Evolutionary conservation across 148 eudicot genomes (phyloP).

Genomic region (Spergularia bocconei): DNA sequence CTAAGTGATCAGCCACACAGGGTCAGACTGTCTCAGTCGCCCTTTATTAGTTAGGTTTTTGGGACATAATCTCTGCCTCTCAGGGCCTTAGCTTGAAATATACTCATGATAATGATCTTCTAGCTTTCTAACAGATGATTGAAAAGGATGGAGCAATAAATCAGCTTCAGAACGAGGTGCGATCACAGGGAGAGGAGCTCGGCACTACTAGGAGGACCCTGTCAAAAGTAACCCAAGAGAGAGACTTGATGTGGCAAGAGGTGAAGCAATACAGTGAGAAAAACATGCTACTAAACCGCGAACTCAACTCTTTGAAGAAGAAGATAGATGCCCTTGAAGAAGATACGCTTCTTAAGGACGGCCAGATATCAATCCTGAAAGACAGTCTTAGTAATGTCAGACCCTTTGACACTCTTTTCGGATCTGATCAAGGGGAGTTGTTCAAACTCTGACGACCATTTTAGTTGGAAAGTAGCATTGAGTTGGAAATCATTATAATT

Average conservation of each 20-base stretch:
- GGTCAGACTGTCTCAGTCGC: no score
- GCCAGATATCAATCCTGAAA: conserved; percentile 38
- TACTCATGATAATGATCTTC: not conserved
- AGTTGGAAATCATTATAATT: not conserved
- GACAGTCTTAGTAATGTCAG: conserved; percentile 34
- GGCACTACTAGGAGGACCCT: conserved; percentile 19
- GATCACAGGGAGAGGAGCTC: conserved; percentile 26
- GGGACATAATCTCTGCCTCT: no score
- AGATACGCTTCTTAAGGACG: conserved; percentile 37
- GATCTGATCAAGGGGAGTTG: conserved; percentile 22
- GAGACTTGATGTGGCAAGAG: conserved; percentile 38
- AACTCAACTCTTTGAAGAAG: conserved; percentile 29
- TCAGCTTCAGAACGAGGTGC: conserved; percentile 27
- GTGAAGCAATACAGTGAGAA: conserved; percentile 35
- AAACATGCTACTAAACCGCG: conserved; percentile 31
- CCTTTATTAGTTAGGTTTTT: no score
- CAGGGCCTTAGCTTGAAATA: not conserved
- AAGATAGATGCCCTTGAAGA: conserved; percentile 33
- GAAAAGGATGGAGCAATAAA: conserved; percentile 27
- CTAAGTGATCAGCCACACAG: no score
- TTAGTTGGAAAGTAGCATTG: not conserved
- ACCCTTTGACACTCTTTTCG: conserved; percentile 27
- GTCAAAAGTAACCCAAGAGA: conserved; percentile 34
- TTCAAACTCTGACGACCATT: conserved; percentile 13
- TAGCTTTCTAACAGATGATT: conserved; percentile 22